Evolutionary conservation across 73 alveolate genomes (phyloP).

Genomic region (Uronychia binucleata): DNA sequence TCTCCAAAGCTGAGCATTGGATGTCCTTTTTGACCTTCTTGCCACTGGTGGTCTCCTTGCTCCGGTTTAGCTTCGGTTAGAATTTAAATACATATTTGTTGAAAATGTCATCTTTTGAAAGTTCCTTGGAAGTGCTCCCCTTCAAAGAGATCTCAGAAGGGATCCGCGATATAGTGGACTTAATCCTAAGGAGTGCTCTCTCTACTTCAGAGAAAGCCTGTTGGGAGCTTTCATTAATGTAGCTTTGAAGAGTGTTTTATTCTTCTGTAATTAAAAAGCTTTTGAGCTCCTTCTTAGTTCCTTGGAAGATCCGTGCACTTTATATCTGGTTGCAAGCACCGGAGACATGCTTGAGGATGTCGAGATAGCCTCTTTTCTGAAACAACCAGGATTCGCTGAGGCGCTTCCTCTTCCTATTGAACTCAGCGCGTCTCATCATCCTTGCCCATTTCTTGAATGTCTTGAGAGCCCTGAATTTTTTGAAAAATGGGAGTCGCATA

Average conservation of each 20-base stretch:
- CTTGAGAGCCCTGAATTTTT: neutral
- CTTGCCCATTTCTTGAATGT: neutral
- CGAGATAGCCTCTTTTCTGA: neutral
- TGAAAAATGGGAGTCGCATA: neutral
- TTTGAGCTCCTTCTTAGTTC: neutral
- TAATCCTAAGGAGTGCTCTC: neutral
- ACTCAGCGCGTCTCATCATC: neutral
- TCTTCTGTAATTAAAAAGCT: neutral
- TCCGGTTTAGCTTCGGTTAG: neutral
- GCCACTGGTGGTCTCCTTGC: neutral
- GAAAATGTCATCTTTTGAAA: neutral
- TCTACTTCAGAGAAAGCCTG: neutral
- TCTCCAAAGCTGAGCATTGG: neutral
- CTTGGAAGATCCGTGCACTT: neutral
- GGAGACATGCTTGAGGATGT: neutral
- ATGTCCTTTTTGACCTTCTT: neutral
- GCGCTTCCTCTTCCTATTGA: neutral
- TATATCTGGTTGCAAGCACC: neutral
- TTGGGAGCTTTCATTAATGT: neutral
- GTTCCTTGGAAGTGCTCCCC: neutral
- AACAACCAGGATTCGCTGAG: neutral
- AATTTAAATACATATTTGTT: neutral
- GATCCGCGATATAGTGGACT: neutral
- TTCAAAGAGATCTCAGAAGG: neutral
- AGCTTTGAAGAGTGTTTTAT: neutral